A percentile compares a stretch with the other conserved stretches of the same genome.
Evolutionary conservation across 2,329 filamentous ascomycete genomes (phyloP).

Genomic region (Aspergillus vadensis): DNA sequence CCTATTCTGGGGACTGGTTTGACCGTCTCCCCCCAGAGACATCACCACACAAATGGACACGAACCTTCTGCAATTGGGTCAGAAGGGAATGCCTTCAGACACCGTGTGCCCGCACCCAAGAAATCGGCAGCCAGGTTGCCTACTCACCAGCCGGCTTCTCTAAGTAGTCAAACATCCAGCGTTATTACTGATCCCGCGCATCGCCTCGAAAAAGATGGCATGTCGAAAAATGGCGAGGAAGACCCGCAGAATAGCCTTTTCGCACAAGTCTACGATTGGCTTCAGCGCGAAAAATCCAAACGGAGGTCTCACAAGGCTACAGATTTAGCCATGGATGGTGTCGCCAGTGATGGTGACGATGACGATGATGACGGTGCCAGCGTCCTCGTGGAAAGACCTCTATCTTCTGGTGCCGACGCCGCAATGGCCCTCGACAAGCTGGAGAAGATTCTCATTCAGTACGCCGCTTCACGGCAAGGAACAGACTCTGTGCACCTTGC

Average conservation of each 20-base stretch:
- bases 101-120: slow-evolving; percentile 32
- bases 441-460: slow-evolving; percentile 65
- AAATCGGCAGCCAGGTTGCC: slow-evolving; percentile 32
- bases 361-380: slow-evolving; percentile 27
- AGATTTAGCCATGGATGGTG: slow-evolving; percentile 47
- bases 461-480: slow-evolving; percentile 38
- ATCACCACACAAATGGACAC: slow-evolving; percentile 24
- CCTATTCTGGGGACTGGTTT: slow-evolving; percentile 32
- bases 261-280: slow-evolving; percentile 77
- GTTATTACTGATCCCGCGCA: slow-evolving; percentile 25
- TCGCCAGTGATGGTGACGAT: slow-evolving; percentile 34
- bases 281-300: slow-evolving; percentile 75
- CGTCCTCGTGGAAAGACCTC: slow-evolving; percentile 38
- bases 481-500: slow-evolving; percentile 18
- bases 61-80: slow-evolving; percentile 20
- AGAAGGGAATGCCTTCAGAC: slow-evolving; percentile 29
- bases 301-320: slow-evolving; percentile 58
- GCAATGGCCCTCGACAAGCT: slow-evolving; percentile 76
- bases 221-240: slow-evolving; percentile 30
- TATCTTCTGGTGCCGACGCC: slow-evolving; percentile 66
- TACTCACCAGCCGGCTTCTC: slow-evolving; percentile 26
- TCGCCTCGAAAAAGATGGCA: slow-evolving; percentile 30
- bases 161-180: slow-evolving; percentile 32
- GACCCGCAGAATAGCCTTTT: slow-evolving; percentile 53
- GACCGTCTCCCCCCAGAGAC: slow-evolving; percentile 27